Evolutionary conservation across 2,329 filamentous ascomycete species (phyloP), one percentile per base, ranked within the genome.

Genomic region (Scleromitrula shiraiana): DNA sequence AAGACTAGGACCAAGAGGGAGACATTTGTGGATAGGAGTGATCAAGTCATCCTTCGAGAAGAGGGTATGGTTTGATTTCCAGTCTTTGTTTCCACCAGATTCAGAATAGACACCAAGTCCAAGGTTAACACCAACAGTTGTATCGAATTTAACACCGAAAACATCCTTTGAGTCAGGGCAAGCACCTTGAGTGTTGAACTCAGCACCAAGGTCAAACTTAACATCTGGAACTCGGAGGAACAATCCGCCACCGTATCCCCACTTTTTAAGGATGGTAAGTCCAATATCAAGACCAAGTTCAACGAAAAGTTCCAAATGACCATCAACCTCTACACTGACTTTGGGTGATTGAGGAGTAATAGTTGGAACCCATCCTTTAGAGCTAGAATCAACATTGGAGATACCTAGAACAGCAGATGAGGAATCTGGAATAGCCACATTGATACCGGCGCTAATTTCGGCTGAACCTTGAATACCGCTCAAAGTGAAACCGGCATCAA

Each of bases 101-200:
- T 47, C 37, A 17, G 45, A 41, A 15, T 47, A 47, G 2, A 47
- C 45, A 42, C 45, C 45, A 27, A 47, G 37, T 6, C 14, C 22
- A 12, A 47, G 37, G 5, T 47, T n/a, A 7, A 35, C 37, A 47
- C 45, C 37, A 15, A 47, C 45, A 5, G 37, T 47, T 15, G 27
- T 15, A 20, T 24, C 45, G 4, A 47, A 41, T 3, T 20, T 47
- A 6, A 47, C 45, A 47, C 45, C 45, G 4, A 47, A 41, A 17
- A 47, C 37, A 47, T 47, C 45, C 2, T 19, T 20, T 29, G 45
- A 47, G 8, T 37, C 45, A 22, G 37, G 14, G 17, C 45, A 47
- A 26, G 9, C 45, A 41, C 45, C 45, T 42, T 47, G 45, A 17
- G 45, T 41, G 29, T 47, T 47, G 7, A 47, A 47, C 14, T 41